Evolutionary conservation across 1,139 yeast genomes (phyloP).

Genomic region (Saccharomyces pastorianus): DNA sequence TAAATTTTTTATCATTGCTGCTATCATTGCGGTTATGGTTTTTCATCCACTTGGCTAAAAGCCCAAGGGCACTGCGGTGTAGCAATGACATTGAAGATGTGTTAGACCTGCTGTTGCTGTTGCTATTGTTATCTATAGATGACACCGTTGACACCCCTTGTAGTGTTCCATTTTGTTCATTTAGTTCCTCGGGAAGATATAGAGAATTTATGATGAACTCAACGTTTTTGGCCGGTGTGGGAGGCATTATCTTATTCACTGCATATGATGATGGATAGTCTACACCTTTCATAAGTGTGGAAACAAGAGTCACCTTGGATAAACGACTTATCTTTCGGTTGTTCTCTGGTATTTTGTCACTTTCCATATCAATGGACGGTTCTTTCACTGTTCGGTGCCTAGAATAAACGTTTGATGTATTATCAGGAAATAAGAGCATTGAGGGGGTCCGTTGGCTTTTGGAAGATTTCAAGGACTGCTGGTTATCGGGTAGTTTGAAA

Average conservation of each 20-base stretch:
- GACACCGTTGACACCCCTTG: neutral
- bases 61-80: slow-evolving; percentile 22
- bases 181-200: slow-evolving; percentile 16
- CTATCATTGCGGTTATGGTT: slow-evolving; percentile 15
- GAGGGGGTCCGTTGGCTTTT: slow-evolving; percentile 23
- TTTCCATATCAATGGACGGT: neutral
- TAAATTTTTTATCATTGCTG: neutral
- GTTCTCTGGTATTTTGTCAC: neutral
- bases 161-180: slow-evolving; percentile 1
- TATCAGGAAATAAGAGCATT: slow-evolving; percentile 29
- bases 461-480: neutral
- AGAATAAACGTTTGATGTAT: slow-evolving; percentile 15
- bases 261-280: slow-evolving; percentile 36
- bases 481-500: slow-evolving; percentile 16
- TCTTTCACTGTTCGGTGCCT: neutral
- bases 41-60: slow-evolving; percentile 28
- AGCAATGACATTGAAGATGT: slow-evolving; percentile 6
- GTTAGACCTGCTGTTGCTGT: neutral
- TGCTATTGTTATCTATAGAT: slow-evolving; percentile 1
- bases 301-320: slow-evolving; percentile 22
- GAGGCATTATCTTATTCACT: slow-evolving; percentile 45
- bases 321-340: slow-evolving; percentile 10
- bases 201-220: slow-evolving; percentile 34
- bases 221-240: slow-evolving; percentile 62
- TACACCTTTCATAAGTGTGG: slow-evolving; percentile 30